These are phyloP conservation scores for Ogataea populi-albae DNA, from an alignment of 805 yeast genomes.

Conservation along the genomic window DNA sequence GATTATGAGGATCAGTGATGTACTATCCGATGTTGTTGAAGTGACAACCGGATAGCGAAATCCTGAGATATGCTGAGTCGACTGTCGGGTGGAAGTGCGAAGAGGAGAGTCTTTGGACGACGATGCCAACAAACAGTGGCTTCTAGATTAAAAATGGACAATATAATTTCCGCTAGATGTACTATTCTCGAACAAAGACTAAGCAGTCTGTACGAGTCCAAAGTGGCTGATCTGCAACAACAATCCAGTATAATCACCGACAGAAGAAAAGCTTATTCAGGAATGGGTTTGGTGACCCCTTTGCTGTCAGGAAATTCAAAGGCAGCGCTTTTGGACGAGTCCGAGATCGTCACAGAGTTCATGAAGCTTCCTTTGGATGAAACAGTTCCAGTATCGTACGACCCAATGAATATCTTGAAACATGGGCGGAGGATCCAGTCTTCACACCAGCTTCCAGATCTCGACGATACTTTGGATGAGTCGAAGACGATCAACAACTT, in stretches of 20 bases:
- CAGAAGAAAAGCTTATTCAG: neutral
- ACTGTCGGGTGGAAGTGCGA: too few relatives aligned
- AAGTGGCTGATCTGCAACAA: neutral
- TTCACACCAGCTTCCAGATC: conserved; percentile 1
- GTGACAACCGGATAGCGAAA: too few relatives aligned
- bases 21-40: too few relatives aligned
- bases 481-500: conserved; percentile 4
- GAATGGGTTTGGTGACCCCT: neutral
- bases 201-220: neutral
- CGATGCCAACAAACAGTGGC: too few relatives aligned
- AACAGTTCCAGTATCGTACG: neutral
- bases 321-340: conserved; percentile 4
- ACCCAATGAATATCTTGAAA: conserved; percentile 1
- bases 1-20: too few relatives aligned
- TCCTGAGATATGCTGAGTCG: too few relatives aligned
- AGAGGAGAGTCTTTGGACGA: too few relatives aligned
- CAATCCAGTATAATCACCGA: neutral
- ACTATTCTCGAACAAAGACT: neutral
- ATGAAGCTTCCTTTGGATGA: conserved; percentile 1
- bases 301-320: conserved; percentile 1
- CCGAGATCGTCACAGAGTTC: conserved; percentile 8
- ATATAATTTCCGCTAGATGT: too few relatives aligned
- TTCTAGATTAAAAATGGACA: too few relatives aligned
- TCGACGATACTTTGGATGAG: neutral
- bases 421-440: neutral